phyloP scores from a whole-genome alignment of 139 green algal species.

The Deuterostichococcus epilithicus region DNA sequence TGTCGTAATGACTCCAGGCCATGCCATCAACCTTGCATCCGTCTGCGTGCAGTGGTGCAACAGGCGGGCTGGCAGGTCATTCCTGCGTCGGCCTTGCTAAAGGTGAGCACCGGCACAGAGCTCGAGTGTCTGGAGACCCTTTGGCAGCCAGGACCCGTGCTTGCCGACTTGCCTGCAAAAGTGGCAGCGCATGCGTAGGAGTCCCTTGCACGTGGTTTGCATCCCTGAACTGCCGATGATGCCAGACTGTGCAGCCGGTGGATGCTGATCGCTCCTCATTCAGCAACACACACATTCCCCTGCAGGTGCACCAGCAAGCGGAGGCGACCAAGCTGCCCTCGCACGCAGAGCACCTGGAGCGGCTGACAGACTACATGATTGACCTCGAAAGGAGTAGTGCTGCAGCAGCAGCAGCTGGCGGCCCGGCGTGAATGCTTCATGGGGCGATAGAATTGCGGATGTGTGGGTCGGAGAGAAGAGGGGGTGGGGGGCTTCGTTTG shows the following conservation, averaged over 20 bases:
- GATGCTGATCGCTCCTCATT: too few species aligned
- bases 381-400: background rate
- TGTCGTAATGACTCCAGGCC: background rate
- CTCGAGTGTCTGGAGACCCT: too few species aligned
- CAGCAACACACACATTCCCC: too few species aligned
- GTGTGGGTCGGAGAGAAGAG: too few species aligned
- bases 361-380: background rate
- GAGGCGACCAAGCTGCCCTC: background rate
- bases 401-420: background rate
- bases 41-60: conserved; percentile 15
- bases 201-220: too few species aligned
- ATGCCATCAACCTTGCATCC: background rate
- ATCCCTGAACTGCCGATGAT: too few species aligned
- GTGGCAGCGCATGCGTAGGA: too few species aligned
- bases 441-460: too few species aligned
- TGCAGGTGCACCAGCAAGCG: background rate
- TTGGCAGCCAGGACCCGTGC: too few species aligned
- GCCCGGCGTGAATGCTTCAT: background rate
- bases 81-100: conserved; percentile 15
- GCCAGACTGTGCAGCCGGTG: too few species aligned
- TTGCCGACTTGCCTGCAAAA: too few species aligned
- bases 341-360: background rate
- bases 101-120: background rate
- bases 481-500: too few species aligned
- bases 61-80: conserved; percentile 26